phyloP scores from a whole-genome alignment of 441 rosid species.

The Erysimum cheiri region DNA sequence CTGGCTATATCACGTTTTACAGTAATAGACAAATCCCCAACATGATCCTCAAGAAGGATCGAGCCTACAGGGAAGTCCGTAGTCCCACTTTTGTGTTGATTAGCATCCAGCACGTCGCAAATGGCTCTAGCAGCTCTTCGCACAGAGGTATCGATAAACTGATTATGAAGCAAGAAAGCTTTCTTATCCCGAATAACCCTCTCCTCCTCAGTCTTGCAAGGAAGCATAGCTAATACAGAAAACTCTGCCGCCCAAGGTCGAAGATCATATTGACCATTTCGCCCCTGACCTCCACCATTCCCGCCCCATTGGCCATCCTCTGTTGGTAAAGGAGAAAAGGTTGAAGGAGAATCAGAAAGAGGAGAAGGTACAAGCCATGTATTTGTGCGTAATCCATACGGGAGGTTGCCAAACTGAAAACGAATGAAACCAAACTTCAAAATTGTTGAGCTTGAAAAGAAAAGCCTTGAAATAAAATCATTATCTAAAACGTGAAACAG shows the following conservation, averaged over 20 bases:
- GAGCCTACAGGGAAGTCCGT: slow-evolving; percentile 44
- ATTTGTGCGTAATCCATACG: slow-evolving; percentile 74
- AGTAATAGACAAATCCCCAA: slow-evolving; percentile 60
- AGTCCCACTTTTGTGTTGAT: slow-evolving; percentile 36
- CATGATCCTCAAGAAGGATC: slow-evolving; percentile 55
- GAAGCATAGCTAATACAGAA: slow-evolving; percentile 68
- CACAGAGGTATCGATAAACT: slow-evolving; percentile 66
- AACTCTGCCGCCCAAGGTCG: slow-evolving; percentile 80
- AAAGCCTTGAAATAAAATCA: slow-evolving; percentile 15
- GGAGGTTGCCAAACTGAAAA: slow-evolving; percentile 81
- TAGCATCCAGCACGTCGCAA: slow-evolving; percentile 48
- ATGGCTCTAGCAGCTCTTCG: slow-evolving; percentile 65
- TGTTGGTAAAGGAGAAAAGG: slow-evolving; percentile 62
- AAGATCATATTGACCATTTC: slow-evolving; percentile 57
- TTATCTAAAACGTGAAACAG: slow-evolving; percentile 17
- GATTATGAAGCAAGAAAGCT: slow-evolving; percentile 74
- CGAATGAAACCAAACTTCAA: neutral
- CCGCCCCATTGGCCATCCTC: slow-evolving; percentile 83
- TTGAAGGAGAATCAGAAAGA: slow-evolving; percentile 58
- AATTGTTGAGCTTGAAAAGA: slow-evolving; percentile 13
- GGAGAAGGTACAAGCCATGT: slow-evolving; percentile 81
- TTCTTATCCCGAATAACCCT: slow-evolving; percentile 78
- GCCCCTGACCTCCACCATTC: slow-evolving; percentile 77
- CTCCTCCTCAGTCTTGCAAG: slow-evolving; percentile 80
- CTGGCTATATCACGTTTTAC: slow-evolving; percentile 59